Base-by-base conservation (phyloP, 768 basidiomycete genomes). In the Filobasidium floriforme region DNA sequence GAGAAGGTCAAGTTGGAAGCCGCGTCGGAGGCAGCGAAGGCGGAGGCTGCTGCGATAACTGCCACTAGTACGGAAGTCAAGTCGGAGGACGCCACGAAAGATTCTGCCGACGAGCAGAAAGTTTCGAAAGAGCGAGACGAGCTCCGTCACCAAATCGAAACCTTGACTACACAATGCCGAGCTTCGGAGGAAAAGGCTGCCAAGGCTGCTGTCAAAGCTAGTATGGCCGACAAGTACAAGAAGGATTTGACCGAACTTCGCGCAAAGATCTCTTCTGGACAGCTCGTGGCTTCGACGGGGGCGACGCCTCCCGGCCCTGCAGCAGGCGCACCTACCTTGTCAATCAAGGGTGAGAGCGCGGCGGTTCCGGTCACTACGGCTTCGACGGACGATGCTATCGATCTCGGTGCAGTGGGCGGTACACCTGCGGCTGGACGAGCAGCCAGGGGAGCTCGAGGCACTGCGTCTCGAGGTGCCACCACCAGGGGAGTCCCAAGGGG, bases 191-290 rank as follows among this genome's bases (percentile, higher is more conserved):
- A 65, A 37, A 65, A 60, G 46, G 57, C 64, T 10, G 59, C 59
- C n/a, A 65, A 65, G 29, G 24, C 59, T 28, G 64, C 64, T 10
- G 64, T 65, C 2, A 65, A 65, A 32, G 64, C 64, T 15, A 65
- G 44, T 18, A 55, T 59, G 44, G 46, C 59, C 28, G 64, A 65
- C 59, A 65, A 59, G 59, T 46, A 59, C 52, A 65, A 60, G 44
- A 44, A 40, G 18, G 43, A 59, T 32, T 37, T 55, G 43, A 40
- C 26, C 11, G 64, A 65, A 18, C 22, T 65, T 28, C 44, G 59
- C 14, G 43, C 28, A 26, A 65, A 65, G 59, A 15, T 49, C 14
- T 1, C 52, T 3, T 41, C 54, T 28, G 12, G 22, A 10, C 49
- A 52, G 44, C n/a, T 18, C 18, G 46, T 26, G 46, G 44, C 44